Base-by-base conservation (phyloP, 2,329 filamentous ascomycete genomes). In the Cryphonectria nitschkei region DNA sequence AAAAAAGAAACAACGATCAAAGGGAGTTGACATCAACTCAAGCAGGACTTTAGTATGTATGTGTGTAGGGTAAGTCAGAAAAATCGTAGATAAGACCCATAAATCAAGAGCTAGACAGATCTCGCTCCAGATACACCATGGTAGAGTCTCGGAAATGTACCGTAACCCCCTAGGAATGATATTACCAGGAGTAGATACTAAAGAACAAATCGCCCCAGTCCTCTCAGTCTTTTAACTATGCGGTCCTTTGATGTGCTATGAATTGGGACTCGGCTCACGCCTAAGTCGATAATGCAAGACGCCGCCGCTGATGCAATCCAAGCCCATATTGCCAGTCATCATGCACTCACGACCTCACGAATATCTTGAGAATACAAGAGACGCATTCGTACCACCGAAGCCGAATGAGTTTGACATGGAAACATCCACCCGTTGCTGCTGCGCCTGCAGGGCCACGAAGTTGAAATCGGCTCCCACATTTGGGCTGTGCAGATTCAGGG, bases 341-440 rank as follows among this genome's bases (percentile, higher is more conserved):
- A 46, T 14, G 62, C 6, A 22, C 4, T 32, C 13, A 50, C 8
- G 41, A 6, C 14, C 14, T 64, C 68, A 73, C 7, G n/a, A 34
- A 60, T 72, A 73, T 26, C 72, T 68, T 54, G 69, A 86, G 76
- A 98, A 95, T 67, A 94, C 94, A 52, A 99, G 83, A 68, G 90
- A 94, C 58, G 95, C 95, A 82, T 99, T 99, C 1, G 95, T 98
- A 22, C 96, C 96, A 14, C 96, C 96, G 82, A 99, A 99, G 0
- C 96, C 96, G 82, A 99, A 99, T 79, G 95, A 98, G 78, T 99
- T 99, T 3, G 93, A 96, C 70, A 99, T 76, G 6, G 93, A 93
- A 32, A 95, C 91, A 70, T 89, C 83, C 14, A 98, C 88, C 2
- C 84, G 79, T 74, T 89, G 90, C 67, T 92, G 80, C 80, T 98